phyloP scores from a whole-genome alignment of 345 rosid species.

The Ceriops decandra region DNA sequence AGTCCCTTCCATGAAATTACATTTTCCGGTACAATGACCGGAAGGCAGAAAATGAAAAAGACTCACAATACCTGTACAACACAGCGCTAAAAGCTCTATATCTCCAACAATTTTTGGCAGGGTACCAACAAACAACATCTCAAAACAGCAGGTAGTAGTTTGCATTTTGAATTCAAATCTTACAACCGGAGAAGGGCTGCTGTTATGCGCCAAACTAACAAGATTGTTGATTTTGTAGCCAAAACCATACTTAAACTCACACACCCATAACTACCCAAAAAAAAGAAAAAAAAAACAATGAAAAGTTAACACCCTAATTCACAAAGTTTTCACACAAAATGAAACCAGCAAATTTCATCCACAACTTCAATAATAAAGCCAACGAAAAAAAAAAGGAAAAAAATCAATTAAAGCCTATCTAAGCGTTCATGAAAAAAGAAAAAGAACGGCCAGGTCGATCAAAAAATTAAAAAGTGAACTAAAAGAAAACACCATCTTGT shows the following conservation, averaged over 20 bases:
- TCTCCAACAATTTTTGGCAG: background rate
- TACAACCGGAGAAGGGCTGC: too few relatives aligned
- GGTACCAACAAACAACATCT: background rate
- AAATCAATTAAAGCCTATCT: background rate
- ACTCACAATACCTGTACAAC: background rate
- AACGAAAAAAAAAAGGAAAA: background rate
- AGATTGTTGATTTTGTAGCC: too few relatives aligned
- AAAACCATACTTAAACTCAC: too few relatives aligned
- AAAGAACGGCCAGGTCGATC: background rate
- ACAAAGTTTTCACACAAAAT: slow-evolving; percentile 9
- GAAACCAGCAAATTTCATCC: slow-evolving; percentile 1
- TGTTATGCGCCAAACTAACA: too few relatives aligned
- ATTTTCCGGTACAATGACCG: too few relatives aligned
- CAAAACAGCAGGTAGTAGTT: too few relatives aligned
- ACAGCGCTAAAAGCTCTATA: background rate
- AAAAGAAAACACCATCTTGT: background rate
- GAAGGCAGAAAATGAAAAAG: too few relatives aligned
- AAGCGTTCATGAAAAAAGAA: slow-evolving; percentile 1
- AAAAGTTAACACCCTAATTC: slow-evolving; percentile 15
- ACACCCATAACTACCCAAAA: background rate
- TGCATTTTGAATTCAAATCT: too few relatives aligned
- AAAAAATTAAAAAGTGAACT: background rate
- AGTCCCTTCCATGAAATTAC: too few relatives aligned
- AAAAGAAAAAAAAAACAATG: slow-evolving; percentile 6
- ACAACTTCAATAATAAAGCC: background rate